phyloP scores from a whole-genome alignment of 345 rosid genomes.

The Limnanthes douglasii region DNA sequence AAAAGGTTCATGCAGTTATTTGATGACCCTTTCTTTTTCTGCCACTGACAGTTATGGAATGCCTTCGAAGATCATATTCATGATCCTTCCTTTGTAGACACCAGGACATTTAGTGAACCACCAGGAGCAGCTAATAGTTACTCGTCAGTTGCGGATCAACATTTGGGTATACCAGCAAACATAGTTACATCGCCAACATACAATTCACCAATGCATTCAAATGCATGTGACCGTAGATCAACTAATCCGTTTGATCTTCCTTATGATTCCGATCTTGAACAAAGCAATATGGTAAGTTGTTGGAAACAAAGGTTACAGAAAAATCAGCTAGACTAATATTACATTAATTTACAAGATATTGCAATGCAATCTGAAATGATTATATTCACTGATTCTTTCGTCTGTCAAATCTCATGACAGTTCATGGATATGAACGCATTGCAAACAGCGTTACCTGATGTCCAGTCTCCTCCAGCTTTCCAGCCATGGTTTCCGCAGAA shows the following conservation, averaged over 20 bases:
- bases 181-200: constrained; percentile 16
- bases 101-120: constrained; percentile 18
- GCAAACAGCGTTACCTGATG: constrained; percentile 54
- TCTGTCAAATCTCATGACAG: constrained; percentile 28
- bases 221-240: constrained; percentile 31
- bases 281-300: constrained; percentile 47
- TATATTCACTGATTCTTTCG: no score
- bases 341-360: no score
- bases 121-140: constrained; percentile 17
- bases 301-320: no score
- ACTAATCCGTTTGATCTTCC: constrained; percentile 92
- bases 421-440: constrained; percentile 70
- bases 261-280: constrained; percentile 44
- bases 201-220: constrained; percentile 19
- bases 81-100: constrained; percentile 19
- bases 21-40: constrained; percentile 6
- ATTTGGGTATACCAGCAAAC: constrained; percentile 15
- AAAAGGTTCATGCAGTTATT: no score
- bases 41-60: constrained; percentile 56
- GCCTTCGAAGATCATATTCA: constrained; percentile 38
- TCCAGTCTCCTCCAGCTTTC: constrained; percentile 30
- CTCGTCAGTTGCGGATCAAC: constrained; percentile 21
- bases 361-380: no score
- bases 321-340: no score
- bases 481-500: constrained; percentile 63